A percentile compares a stretch with the other conserved stretches of the same genome.
These are phyloP conservation scores for Hypomontagnella monticulosa DNA, from an alignment of 495 filamentous ascomycete genomes.

Conservation along the genomic window DNA sequence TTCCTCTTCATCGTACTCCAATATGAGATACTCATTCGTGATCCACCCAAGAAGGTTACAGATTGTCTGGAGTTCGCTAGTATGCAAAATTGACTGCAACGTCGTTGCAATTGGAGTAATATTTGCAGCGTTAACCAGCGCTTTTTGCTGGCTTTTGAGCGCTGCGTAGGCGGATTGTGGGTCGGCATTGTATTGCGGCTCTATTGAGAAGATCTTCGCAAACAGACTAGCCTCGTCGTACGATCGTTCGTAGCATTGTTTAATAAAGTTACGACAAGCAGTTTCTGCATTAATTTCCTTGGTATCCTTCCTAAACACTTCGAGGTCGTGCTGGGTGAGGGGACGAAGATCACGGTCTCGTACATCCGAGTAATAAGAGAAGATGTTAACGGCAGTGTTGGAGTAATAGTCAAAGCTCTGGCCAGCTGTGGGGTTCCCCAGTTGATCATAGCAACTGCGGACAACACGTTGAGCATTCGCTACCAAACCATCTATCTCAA, in stretches of 20 bases:
- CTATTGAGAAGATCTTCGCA: slow-evolving; percentile 58
- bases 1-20: slow-evolving; percentile 76
- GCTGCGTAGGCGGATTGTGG: slow-evolving; percentile 53
- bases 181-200: slow-evolving; percentile 56
- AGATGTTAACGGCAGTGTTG: slow-evolving; percentile 65
- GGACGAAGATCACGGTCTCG: slow-evolving; percentile 62
- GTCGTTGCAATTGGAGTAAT: slow-evolving; percentile 57
- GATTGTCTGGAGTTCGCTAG: slow-evolving; percentile 58
- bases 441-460: slow-evolving; percentile 70
- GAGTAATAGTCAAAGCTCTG: slow-evolving; percentile 65
- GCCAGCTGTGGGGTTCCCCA: slow-evolving; percentile 64
- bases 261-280: slow-evolving; percentile 58
- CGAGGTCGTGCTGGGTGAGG: slow-evolving; percentile 63
- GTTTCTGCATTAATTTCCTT: slow-evolving; percentile 56
- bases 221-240: slow-evolving; percentile 60
- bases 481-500: slow-evolving; percentile 56
- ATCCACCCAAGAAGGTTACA: slow-evolving; percentile 84
- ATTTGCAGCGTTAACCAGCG: slow-evolving; percentile 55
- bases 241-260: slow-evolving; percentile 60
- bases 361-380: slow-evolving; percentile 54
- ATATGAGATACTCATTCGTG: slow-evolving; percentile 80
- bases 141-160: slow-evolving; percentile 52
- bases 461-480: slow-evolving; percentile 57
- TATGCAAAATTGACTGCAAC: slow-evolving; percentile 54
- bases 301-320: slow-evolving; percentile 57